Evolutionary conservation across 2,329 filamentous ascomycete genomes (phyloP).

Genomic region (Neopestalotiopsis clavispora): DNA sequence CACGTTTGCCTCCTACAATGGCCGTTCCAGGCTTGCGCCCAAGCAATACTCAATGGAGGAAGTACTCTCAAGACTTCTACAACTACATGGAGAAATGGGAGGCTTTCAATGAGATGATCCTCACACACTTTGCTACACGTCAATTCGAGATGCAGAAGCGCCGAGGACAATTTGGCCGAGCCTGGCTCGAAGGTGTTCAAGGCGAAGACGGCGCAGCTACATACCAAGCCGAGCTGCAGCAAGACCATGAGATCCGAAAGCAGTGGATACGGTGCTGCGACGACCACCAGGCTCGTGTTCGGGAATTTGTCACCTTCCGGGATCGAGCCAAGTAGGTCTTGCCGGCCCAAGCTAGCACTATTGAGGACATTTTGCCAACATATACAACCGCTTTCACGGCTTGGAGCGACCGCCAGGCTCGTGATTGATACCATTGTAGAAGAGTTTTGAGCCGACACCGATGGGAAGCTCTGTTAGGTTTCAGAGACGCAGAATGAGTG

Average conservation of each 20-base stretch:
- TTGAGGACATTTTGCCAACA: neutral
- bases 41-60: conserved; percentile 48
- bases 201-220: conserved; percentile 51
- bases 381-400: neutral
- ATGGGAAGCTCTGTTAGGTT: neutral
- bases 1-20: conserved; percentile 49
- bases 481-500: neutral
- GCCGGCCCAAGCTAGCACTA: neutral
- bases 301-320: conserved; percentile 58
- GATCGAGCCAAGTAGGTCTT: conserved; percentile 44
- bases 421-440: too few species aligned
- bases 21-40: conserved; percentile 50
- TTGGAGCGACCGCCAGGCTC: conserved; percentile 2
- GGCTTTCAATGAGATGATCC: conserved; percentile 55
- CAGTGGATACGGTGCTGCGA: conserved; percentile 65
- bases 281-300: conserved; percentile 63
- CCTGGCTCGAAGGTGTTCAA: conserved; percentile 46
- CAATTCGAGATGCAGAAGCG: conserved; percentile 47
- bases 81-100: conserved; percentile 58
- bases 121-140: conserved; percentile 60
- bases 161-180: conserved; percentile 46
- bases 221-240: conserved; percentile 65
- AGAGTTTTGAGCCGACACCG: neutral
- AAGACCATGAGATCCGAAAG: conserved; percentile 67
- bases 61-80: conserved; percentile 59